Base-by-base conservation (phyloP, 129 eudicot species). In the Lactuca saligna region DNA sequence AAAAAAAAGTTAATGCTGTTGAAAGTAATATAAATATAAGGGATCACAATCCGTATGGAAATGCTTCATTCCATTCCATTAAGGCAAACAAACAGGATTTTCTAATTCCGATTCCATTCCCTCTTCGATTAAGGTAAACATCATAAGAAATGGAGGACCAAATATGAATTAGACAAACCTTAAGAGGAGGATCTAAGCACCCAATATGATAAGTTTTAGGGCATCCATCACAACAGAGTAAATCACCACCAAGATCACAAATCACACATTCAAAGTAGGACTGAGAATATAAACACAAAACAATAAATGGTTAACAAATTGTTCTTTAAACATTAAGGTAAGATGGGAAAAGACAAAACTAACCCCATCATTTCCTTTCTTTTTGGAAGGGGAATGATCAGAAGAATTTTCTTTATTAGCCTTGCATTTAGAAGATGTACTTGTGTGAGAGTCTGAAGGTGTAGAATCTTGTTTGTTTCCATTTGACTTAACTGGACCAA, bases 201-300 rank as follows among this genome's bases (percentile, higher is more conserved):
- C 80, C 75, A 16, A 82, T 76, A 80, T 91, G 97, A 81, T 88
- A 91, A 7, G 94, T 84, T 25, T 75, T 73, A 12, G 94, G 91
- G 77, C 97, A 91, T 71, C 69, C 74, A 46, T 86, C 97, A 69
- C 97, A 91, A 69, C 91, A 84, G 4, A 91, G 86, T 78, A 91
- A 79, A 78, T 88, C 79, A 49, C 96, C 97, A 61, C 96, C 94
- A 84, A 88, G 85, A 82, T 88, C 89, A 76, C 97, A 91, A 51
- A 86, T 34, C 69, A 58, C 84, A 69, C 97, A 91, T 81, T 88
- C 92, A 74, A 80, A 82, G 72, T 70, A 84, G 57, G 84, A 82
- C 97, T 91, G 90, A 44, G 73, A 63, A 41, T 55, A 54, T 34
- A 68, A 29, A 46, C 4, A 54, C 39, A 39, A 46, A 33, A 57